Evolutionary conservation across 345 rosid genomes (phyloP), one percentile per base, ranked within the genome.

Genomic region (Chamaenerion angustifolium): DNA sequence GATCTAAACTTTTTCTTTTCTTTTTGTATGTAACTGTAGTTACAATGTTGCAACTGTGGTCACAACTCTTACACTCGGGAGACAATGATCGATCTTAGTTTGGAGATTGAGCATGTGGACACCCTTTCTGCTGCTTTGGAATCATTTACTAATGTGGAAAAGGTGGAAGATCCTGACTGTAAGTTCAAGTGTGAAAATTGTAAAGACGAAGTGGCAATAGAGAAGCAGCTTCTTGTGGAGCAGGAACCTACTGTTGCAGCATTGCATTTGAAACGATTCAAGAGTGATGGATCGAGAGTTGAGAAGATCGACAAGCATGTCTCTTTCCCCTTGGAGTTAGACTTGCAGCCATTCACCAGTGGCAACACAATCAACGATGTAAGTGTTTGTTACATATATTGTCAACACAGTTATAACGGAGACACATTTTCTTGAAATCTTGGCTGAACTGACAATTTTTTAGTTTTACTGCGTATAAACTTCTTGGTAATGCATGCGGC

Each of bases 211-310:
- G 94, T 79, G 16, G 62, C 76, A 0, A 71, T 69, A 74, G 88
- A 79, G 71, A 93, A 88, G 63, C 94, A 81, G 54, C 86, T 93
- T 60, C 58, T 71, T 72, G 65, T 93, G 58, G 90, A 80, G 42
- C 73, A 63, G 61, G 75, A 68, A 37, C 94, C 99, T 42, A 42
- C 61, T 42, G 67, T 88, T 68, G 88, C 82, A 45, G 64, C 81
- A 59, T 74, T 93, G 54, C 94, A 82, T 67, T 68, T 93, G 54
- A 93, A 93, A 72, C 82, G 95, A 67, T 93, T 93, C 76, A 88
- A 88, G 66, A 73, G 55, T 46, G 79, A 77, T 64, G 95, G 92
- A n/a, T 17, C 31, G 11, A 66, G 9, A 52, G 68, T 82, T 64
- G 81, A 75, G 62, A 93, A 93, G 76, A 77, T 85, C 46, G 76